A percentile compares a stretch with the other conserved stretches of the same genome.
phyloP scores from a whole-genome alignment of 768 basidiomycete genomes.

The Trametes gibbosa region DNA sequence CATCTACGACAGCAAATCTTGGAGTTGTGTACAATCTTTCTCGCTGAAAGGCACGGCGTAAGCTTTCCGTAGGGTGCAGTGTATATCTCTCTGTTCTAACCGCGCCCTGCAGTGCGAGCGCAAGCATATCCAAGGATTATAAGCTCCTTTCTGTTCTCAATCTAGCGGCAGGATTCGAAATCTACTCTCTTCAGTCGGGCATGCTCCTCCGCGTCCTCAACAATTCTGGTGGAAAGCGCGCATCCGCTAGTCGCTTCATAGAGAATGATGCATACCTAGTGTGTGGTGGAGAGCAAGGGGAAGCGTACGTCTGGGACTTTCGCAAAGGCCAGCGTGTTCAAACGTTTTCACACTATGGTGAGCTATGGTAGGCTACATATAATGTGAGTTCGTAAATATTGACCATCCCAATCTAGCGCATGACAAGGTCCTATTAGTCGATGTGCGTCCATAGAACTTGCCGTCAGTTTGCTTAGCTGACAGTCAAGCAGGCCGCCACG shows the following conservation, averaged over 20 bases:
- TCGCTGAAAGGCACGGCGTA: neutral
- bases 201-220: neutral
- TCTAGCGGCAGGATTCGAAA: neutral
- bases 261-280: neutral
- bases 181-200: neutral
- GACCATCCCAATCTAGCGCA: neutral
- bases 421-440: neutral
- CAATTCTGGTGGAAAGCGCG: neutral
- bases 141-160: neutral
- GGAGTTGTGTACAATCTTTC: neutral
- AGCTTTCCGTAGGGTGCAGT: too few species aligned
- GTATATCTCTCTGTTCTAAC: too few species aligned
- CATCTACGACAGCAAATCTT: neutral
- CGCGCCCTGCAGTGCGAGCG: neutral
- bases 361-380: neutral
- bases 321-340: neutral
- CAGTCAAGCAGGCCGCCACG: neutral
- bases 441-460: neutral
- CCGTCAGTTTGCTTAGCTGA: neutral
- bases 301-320: neutral
- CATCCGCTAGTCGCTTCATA: neutral
- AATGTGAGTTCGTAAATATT: neutral
- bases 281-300: neutral
- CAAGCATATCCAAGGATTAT: neutral
- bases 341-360: neutral